Percentiles rank a stretch among this genome's conserved stretches.
Evolutionary conservation across 495 filamentous ascomycete genomes (phyloP).

Genomic region (Aspergillus conjunctus): DNA sequence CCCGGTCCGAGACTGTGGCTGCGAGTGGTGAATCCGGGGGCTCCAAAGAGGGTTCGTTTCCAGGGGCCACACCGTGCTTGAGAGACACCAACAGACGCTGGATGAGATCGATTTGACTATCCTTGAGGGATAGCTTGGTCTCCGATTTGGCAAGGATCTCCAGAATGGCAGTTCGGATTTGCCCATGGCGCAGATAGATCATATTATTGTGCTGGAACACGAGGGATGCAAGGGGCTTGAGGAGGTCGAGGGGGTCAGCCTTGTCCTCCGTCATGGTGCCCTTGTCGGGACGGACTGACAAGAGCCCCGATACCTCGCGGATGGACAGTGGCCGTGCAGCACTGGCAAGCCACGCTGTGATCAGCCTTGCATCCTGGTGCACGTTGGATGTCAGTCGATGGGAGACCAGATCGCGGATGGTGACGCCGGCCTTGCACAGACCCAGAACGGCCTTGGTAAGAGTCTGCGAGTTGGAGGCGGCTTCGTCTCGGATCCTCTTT

Average conservation of each 20-base stretch:
- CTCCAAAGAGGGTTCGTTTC: no score
- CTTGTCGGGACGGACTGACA: constrained; percentile 35
- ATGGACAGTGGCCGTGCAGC: constrained; percentile 35
- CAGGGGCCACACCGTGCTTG: no score
- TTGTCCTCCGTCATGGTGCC: constrained; percentile 29
- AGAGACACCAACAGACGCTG: constrained; percentile 37
- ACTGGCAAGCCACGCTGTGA: constrained; percentile 38
- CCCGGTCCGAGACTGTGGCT: no score
- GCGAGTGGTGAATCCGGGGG: no score
- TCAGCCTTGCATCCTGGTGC: constrained; percentile 31
- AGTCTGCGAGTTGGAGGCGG: constrained; percentile 20
- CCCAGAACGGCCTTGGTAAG: constrained; percentile 30
- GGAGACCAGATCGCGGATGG: constrained; percentile 36
- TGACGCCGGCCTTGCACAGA: constrained; percentile 28
- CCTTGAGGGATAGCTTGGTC: constrained; percentile 31
- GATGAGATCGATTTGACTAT: constrained; percentile 36
- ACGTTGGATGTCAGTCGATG: constrained; percentile 26
- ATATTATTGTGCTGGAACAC: constrained; percentile 38
- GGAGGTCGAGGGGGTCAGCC: constrained; percentile 22
- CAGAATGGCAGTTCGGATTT: constrained; percentile 34
- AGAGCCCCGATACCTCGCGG: constrained; percentile 32
- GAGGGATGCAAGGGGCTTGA: constrained; percentile 33
- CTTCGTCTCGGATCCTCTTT: constrained; percentile 31
- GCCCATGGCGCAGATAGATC: constrained; percentile 38
- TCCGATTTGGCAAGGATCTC: constrained; percentile 36